Percentiles rank a stretch among this genome's conserved stretches.
These are phyloP conservation scores for Paramecium sonneborni DNA, from an alignment of 73 alveolate genomes.

Conservation along the genomic window DNA sequence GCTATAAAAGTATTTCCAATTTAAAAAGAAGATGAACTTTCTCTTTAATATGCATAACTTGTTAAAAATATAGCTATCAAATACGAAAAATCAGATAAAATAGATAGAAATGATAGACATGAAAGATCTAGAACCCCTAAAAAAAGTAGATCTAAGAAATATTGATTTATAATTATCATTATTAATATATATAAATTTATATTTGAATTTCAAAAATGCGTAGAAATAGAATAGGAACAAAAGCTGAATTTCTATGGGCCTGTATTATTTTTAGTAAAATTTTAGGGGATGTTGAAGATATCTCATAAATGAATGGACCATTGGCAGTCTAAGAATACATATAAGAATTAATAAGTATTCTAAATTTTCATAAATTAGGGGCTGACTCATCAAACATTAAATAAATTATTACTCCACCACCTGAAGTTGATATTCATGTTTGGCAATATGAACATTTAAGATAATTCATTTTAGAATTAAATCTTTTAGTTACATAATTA, in stretches of 20 bases:
- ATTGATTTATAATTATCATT: background rate
- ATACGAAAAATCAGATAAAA: background rate
- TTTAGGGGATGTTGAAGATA: constrained; percentile 90
- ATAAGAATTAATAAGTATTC: constrained; percentile 88
- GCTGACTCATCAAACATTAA: constrained; percentile 91
- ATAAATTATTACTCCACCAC: constrained; percentile 95
- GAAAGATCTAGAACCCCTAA: constrained; percentile 44
- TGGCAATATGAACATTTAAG: constrained; percentile 99
- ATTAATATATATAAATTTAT: background rate
- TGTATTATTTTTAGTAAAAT: constrained; percentile 58
- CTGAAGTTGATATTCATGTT: constrained; percentile 92
- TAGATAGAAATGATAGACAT: background rate
- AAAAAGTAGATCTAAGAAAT: background rate
- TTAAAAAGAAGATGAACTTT: background rate
- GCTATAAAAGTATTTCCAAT: constrained; percentile 30
- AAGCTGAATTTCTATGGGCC: constrained; percentile 94
- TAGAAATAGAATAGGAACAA: constrained; percentile 97
- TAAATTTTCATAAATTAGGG: background rate
- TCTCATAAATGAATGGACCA: constrained; percentile 94
- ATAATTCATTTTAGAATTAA: constrained; percentile 93
- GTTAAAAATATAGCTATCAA: background rate
- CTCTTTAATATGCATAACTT: background rate
- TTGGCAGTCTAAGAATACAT: constrained; percentile 98
- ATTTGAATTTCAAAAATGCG: constrained; percentile 70
- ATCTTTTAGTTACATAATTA: constrained; percentile 91